Evolutionary conservation across 768 basidiomycete species (phyloP).

Genomic region (Rhodotorula taiwanensis): DNA sequence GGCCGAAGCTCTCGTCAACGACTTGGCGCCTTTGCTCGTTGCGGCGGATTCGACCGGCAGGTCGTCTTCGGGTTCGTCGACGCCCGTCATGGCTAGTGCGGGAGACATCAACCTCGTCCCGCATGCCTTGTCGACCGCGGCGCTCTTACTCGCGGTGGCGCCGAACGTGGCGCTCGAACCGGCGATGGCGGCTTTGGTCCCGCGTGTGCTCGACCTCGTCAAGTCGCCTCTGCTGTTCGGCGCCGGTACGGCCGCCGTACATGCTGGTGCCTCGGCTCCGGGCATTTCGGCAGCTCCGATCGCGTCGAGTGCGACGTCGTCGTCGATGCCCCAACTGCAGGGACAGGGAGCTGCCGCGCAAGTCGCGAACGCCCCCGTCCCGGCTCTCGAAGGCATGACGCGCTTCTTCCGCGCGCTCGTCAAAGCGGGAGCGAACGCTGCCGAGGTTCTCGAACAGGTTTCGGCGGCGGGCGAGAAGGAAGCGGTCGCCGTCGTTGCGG

Average conservation of each 20-base stretch:
- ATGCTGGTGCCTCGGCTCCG: too few relatives aligned
- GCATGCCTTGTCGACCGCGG: constrained; percentile 36
- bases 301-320: too few relatives aligned
- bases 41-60: constrained; percentile 47
- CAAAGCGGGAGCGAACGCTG: constrained; percentile 58
- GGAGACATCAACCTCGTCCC: constrained; percentile 51
- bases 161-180: constrained; percentile 25
- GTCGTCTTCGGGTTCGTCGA: background rate
- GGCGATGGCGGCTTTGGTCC: constrained; percentile 43
- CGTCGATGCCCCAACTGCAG: too few relatives aligned
- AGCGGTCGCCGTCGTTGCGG: constrained; percentile 44
- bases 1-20: constrained; percentile 57
- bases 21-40: constrained; percentile 68
- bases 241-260: background rate
- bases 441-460: constrained; percentile 41
- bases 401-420: constrained; percentile 77
- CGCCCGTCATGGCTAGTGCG: background rate
- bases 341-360: too few relatives aligned
- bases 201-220: constrained; percentile 51
- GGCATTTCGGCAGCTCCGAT: too few relatives aligned
- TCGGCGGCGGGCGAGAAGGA: constrained; percentile 9
- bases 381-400: constrained; percentile 71
- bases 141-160: constrained; percentile 54
- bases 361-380: constrained; percentile 48
- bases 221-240: constrained; percentile 65